These are phyloP conservation scores for Aphanomyces astaci DNA, from an alignment of 352 stramenopile species.

Conservation along the genomic window DNA sequence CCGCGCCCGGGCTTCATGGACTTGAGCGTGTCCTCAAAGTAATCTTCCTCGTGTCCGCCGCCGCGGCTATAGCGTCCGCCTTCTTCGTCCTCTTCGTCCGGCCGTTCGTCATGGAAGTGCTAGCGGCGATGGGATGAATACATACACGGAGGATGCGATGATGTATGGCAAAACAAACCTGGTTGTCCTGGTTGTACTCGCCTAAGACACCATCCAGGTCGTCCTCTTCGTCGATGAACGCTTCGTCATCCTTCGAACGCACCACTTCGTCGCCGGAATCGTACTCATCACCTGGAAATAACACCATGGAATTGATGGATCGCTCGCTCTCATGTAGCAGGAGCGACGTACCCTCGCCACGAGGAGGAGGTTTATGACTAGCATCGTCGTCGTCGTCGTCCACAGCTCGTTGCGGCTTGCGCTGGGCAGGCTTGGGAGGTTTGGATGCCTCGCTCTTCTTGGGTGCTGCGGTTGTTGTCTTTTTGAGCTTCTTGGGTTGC, in stretches of 20 bases:
- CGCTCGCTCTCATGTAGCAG: background rate
- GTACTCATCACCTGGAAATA: constrained; percentile 58
- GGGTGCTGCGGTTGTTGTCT: background rate
- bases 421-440: constrained; percentile 47
- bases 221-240: constrained; percentile 84
- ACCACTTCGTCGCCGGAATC: constrained; percentile 73
- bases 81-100: constrained; percentile 33
- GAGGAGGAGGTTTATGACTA: background rate
- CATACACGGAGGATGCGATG: background rate
- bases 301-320: background rate
- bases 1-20: constrained; percentile 77
- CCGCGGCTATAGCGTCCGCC: background rate
- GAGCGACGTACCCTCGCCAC: constrained; percentile 20
- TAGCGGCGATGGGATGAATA: constrained; percentile 8
- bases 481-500: constrained; percentile 43
- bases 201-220: constrained; percentile 73
- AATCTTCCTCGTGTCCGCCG: constrained; percentile 38
- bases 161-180: background rate
- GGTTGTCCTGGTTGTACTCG: constrained; percentile 69
- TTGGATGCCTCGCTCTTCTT: constrained; percentile 32
- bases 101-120: constrained; percentile 74
- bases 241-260: constrained; percentile 71
- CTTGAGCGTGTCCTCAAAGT: constrained; percentile 75
- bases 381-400: constrained; percentile 2
- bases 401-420: background rate